Base-by-base conservation (phyloP, 768 basidiomycete species). In the Suillus hirtellus region DNA sequence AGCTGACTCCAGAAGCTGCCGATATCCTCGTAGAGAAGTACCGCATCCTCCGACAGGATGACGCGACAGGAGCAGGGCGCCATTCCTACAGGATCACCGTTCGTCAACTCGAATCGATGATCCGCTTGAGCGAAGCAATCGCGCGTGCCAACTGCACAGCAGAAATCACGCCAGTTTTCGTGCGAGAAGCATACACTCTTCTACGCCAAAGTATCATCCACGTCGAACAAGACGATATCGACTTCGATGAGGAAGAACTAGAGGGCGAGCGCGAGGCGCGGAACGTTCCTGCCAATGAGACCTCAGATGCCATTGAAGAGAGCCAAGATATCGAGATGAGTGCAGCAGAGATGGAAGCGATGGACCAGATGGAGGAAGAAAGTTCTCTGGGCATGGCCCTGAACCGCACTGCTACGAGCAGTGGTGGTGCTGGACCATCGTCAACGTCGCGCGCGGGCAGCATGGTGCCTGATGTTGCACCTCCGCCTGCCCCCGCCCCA, bases 51-150 rank as follows among this genome's bases (percentile, higher is more conserved):
- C 81, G 97, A 65, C 93, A 96, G 74, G 96, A 99, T 66, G 97
- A 99, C 74, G 86, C 93, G 3, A 86, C 88, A 15, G 95, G 96
- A 6, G 84, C 86, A 4, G 92, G 93, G 19, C 84, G 87, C 68
- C 98, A 97, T 72, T 96, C 95, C 19, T 98, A 96, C 73, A 87
- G 96, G 38, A 99, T 99, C 69, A 99, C 97, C 8, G 97, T 99
- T 38, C 92, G 97, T 75, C 97, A 99, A 73, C 81, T 99, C 52
- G 97, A 99, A 75, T 95, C 93, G 75, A 96, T 99, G 95, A 94
- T 99, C 68, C 96, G 97, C 35, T 80, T 99, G 60, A 93, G 92
- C 67, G 97, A 99, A 75, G 97, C 96, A 27, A 99, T 99, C 69
- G 97, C 97, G 6, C 84, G 97, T 44, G 95, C 96, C 2, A 98